A percentile compares a stretch with the other conserved stretches of the same genome.
phyloP scores from a whole-genome alignment of 139 green algal genomes.

The Closterium sp. region DNA sequence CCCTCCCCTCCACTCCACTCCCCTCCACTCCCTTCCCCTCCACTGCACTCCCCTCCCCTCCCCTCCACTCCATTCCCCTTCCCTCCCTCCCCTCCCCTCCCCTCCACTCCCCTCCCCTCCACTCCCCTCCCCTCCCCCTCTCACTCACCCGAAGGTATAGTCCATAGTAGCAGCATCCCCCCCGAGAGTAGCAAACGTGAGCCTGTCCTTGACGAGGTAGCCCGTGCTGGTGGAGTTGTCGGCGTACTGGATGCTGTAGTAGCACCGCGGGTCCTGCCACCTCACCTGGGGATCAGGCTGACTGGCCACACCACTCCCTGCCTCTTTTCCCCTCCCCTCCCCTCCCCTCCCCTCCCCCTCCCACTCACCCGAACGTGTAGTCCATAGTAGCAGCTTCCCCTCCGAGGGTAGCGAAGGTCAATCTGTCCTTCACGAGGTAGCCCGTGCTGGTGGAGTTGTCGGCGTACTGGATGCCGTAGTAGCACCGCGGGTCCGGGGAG shows the following conservation, averaged over 20 bases:
- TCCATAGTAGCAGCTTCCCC: background rate
- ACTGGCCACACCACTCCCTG: background rate
- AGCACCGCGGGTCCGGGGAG: too few relatives aligned
- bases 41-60: too few relatives aligned
- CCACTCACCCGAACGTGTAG: background rate
- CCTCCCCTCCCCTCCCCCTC: background rate
- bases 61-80: background rate
- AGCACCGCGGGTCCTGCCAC: background rate
- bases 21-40: too few relatives aligned
- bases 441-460: too few relatives aligned
- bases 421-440: slow-evolving; percentile 10
- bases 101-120: background rate
- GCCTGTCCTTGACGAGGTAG: slow-evolving; percentile 15
- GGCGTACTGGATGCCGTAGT: slow-evolving; percentile 25
- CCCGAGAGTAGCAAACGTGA: slow-evolving; percentile 15
- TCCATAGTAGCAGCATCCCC: background rate
- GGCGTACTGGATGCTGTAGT: slow-evolving; percentile 34
- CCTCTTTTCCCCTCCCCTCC: background rate
- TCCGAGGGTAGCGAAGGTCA: slow-evolving; percentile 7
- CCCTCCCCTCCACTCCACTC: background rate
- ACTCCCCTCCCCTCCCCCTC: background rate
- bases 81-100: background rate
- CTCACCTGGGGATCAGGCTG: too few relatives aligned
- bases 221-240: slow-evolving; percentile 7
- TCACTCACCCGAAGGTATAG: background rate